A percentile compares a stretch with the other conserved stretches of the same genome.
Evolutionary conservation across 73 alveolate species (phyloP).

Genomic region (Paramecium tetraurelia): DNA sequence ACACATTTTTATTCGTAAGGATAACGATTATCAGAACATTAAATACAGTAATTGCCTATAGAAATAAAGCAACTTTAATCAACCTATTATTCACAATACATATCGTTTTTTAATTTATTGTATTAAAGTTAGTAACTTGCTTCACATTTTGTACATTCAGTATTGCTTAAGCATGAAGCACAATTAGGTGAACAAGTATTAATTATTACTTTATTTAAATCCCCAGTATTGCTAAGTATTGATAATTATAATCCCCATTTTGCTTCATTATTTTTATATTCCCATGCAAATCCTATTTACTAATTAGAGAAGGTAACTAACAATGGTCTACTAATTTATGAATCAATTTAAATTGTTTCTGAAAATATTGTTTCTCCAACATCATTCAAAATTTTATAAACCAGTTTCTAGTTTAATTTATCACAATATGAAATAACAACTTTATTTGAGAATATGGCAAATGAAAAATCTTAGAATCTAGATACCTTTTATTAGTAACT

Average conservation of each 20-base stretch:
- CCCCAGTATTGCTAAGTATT: background rate
- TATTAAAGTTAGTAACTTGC: background rate
- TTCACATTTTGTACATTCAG: background rate
- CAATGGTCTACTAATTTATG: background rate
- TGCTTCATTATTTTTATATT: background rate
- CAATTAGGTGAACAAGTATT: background rate
- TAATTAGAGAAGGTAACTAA: background rate
- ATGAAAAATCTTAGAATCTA: background rate
- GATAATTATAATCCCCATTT: background rate
- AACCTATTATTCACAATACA: background rate
- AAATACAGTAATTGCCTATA: background rate
- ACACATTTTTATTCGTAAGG: background rate
- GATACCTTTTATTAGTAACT: background rate
- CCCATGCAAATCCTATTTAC: background rate
- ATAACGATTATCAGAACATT: background rate
- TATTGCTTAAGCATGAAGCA: background rate
- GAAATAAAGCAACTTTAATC: background rate
- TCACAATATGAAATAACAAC: background rate
- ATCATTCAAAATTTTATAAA: background rate
- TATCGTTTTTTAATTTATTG: background rate
- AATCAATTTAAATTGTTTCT: background rate
- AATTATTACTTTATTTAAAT: background rate
- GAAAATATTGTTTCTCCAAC: background rate
- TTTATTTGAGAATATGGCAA: background rate
- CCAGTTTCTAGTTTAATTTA: background rate